A percentile compares a stretch with the other conserved stretches of the same genome.
Evolutionary conservation across 345 rosid genomes (phyloP).

Genomic region (Euphorbia pulcherrima): DNA sequence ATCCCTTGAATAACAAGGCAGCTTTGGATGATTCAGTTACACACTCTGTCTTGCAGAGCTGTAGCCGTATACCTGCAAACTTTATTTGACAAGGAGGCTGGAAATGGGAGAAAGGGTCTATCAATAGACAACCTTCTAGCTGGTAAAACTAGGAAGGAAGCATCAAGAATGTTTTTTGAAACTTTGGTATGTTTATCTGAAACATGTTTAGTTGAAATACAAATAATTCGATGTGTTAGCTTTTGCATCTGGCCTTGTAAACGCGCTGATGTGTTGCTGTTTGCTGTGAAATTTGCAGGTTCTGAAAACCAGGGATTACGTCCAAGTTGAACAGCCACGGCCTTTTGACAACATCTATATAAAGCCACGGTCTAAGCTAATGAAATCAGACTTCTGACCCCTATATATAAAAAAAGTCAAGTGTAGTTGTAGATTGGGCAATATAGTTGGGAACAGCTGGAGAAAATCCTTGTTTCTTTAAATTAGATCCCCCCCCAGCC

Average conservation of each 20-base stretch:
- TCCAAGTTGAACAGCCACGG: conserved; percentile 78
- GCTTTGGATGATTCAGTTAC: not conserved
- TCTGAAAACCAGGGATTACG: conserved; percentile 83
- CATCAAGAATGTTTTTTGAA: conserved; percentile 96
- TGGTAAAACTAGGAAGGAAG: conserved; percentile 97
- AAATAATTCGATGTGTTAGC: not conserved
- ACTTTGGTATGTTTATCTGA: conserved; percentile 61
- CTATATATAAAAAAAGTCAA: conserved; percentile 6
- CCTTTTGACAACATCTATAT: conserved; percentile 62
- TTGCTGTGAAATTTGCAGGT: conserved; percentile 44
- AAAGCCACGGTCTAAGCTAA: conserved; percentile 69
- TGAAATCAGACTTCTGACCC: conserved; percentile 77
- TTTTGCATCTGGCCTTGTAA: no score
- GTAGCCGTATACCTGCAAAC: conserved; percentile 87
- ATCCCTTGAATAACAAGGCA: not conserved
- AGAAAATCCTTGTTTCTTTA: not conserved
- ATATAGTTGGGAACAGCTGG: conserved; percentile 11
- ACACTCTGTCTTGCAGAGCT: conserved; percentile 48
- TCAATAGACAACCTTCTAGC: conserved; percentile 63
- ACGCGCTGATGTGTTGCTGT: no score
- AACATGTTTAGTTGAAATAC: conserved; percentile 4
- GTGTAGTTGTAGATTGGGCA: conserved; percentile 22
- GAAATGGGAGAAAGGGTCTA: conserved; percentile 49
- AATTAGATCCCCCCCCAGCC: not conserved
- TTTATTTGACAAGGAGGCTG: conserved; percentile 62